Evolutionary conservation across 805 yeast genomes (phyloP), one percentile per base, ranked within the genome.

Genomic region (Debaryomyces prosopidis): DNA sequence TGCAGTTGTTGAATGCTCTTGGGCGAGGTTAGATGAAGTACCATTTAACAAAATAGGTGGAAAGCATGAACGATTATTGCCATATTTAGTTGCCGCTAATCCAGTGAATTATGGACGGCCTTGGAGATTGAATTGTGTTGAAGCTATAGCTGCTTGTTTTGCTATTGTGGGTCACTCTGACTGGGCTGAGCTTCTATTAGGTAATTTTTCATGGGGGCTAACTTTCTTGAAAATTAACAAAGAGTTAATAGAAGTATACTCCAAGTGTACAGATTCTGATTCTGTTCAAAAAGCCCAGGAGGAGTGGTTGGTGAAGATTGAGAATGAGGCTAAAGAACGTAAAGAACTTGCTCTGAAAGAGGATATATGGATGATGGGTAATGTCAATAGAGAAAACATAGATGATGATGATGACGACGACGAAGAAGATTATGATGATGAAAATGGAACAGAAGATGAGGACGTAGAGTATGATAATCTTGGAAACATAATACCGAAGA

Each of bases 1-100:
- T n/a, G 96, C 99, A 0, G 99, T 94, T 7, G 98, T 94, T 2
- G 99, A 94, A 63, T 92, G 98, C 66, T 89, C 97, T 1, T 94
- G 99, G 99, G 99, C 99, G 0, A 73, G 98, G 44, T 64, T 94
- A n/a, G 96, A 90, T 45, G 99, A 94, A 63, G 82, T 94, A n/a
- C 99, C 99, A 4, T 94, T 94, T 66, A 71, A 77, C 48, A 89
- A 87, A 59, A 90, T 94, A 47, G 98, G 98, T 3, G 98, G 98
- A 4, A 82, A 80, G 49, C 76, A 89, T 57, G 96, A 92, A 60
- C 73, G 99, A 39, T 71, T 94, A 26, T 63, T 94, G 46, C 99
- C 99, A 0, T 94, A 92, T 57, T 70, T 94, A 39, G 90, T 94
- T 8, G 98, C 98, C 4, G 96, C 98, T 0, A 94, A 94, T 62